These are phyloP conservation scores for Fusarium sp. DNA, from an alignment of 2,329 filamentous ascomycete species.

Conservation along the genomic window DNA sequence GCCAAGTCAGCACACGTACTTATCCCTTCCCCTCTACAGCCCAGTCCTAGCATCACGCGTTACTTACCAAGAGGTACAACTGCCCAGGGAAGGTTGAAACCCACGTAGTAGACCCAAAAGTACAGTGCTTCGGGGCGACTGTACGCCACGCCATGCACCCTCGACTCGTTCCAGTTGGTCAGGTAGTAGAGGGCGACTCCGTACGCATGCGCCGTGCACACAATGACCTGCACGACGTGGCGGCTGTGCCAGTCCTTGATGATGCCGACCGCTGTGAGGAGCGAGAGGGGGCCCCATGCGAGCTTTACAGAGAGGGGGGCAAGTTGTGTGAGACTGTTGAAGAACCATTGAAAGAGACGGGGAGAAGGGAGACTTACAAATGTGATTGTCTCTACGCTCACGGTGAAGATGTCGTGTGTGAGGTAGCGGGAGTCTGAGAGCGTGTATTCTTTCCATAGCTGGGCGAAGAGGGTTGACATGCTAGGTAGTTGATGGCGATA, in stretches of 20 bases:
- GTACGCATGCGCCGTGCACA: slow-evolving; percentile 69
- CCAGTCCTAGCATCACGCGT: neutral
- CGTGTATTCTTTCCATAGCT: slow-evolving; percentile 94
- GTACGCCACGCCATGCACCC: slow-evolving; percentile 61
- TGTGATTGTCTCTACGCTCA: slow-evolving; percentile 89
- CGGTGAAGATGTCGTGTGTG: slow-evolving; percentile 82
- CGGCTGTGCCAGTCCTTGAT: slow-evolving; percentile 59
- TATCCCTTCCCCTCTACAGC: neutral
- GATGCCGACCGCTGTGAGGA: slow-evolving; percentile 63
- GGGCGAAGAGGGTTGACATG: slow-evolving; percentile 80
- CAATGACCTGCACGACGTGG: slow-evolving; percentile 64
- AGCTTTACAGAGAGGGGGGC: slow-evolving; percentile 52
- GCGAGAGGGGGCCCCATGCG: slow-evolving; percentile 71
- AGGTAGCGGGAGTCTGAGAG: slow-evolving; percentile 90
- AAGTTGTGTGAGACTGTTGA: slow-evolving; percentile 11
- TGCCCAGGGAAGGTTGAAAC: slow-evolving; percentile 72
- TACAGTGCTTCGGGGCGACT: slow-evolving; percentile 72
- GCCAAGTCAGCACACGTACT: slow-evolving; percentile 28
- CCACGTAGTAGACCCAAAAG: slow-evolving; percentile 74
- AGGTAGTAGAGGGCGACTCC: slow-evolving; percentile 73
- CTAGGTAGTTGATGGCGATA: slow-evolving; percentile 75
- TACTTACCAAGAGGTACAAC: slow-evolving; percentile 67
- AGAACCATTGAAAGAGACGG: neutral
- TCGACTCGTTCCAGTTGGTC: slow-evolving; percentile 66
- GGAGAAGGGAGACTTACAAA: slow-evolving; percentile 65